Evolutionary conservation across 2,329 filamentous ascomycete species (phyloP).

Genomic region (Gremmenia infestans): DNA sequence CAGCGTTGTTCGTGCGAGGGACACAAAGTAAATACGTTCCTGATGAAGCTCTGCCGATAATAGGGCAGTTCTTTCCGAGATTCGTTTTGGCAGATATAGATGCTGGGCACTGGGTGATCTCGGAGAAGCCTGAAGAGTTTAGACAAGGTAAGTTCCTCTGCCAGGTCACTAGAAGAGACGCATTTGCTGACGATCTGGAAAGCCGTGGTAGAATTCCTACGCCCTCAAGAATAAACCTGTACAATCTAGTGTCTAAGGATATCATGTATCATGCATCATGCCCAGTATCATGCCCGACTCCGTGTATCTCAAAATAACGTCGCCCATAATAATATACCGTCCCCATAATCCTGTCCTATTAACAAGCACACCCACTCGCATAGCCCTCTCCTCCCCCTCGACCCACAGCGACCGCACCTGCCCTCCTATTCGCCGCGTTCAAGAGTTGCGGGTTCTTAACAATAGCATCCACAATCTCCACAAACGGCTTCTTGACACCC

Average conservation of each 20-base stretch:
- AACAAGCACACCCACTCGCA: slow-evolving; percentile 25
- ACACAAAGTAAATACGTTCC: slow-evolving; percentile 74
- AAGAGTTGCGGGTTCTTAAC: slow-evolving; percentile 42
- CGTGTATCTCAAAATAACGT: slow-evolving; percentile 1
- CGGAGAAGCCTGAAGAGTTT: slow-evolving; percentile 80
- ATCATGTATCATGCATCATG: slow-evolving; percentile 30
- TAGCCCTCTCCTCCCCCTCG: slow-evolving; percentile 14
- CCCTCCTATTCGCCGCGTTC: slow-evolving; percentile 16
- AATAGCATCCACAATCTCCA: slow-evolving; percentile 47
- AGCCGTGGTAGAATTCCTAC: slow-evolving; percentile 62
- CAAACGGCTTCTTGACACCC: slow-evolving; percentile 46
- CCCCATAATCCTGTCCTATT: background rate
- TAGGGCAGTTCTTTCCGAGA: slow-evolving; percentile 76
- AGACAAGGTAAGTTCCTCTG: slow-evolving; percentile 54
- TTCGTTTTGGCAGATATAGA: slow-evolving; percentile 72
- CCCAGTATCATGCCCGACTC: slow-evolving; percentile 15
- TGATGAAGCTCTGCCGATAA: slow-evolving; percentile 73
- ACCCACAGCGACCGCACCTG: slow-evolving; percentile 24
- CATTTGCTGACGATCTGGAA: background rate
- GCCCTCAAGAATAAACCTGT: slow-evolving; percentile 40
- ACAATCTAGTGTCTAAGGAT: slow-evolving; percentile 32
- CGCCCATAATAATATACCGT: background rate
- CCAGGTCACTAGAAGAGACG: background rate
- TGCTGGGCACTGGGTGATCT: slow-evolving; percentile 82
- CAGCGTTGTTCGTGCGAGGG: slow-evolving; percentile 75